Evolutionary conservation across 2,329 filamentous ascomycete species (phyloP).

Genomic region (Claviceps fusiformis): DNA sequence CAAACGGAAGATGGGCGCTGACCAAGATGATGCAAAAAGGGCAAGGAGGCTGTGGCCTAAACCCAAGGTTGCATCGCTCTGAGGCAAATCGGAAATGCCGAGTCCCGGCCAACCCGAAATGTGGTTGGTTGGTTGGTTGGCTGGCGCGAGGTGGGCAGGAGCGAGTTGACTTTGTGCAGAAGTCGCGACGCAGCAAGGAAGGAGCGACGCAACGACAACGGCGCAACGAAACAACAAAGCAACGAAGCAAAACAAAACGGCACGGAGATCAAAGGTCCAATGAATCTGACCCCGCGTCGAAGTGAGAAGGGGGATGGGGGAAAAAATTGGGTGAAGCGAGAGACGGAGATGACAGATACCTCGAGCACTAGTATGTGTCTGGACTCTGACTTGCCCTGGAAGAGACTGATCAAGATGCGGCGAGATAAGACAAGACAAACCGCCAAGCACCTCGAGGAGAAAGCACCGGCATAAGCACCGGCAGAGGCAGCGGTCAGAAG

Average conservation of each 20-base stretch:
- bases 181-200: neutral
- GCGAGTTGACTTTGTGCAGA: neutral
- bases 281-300: too few species aligned
- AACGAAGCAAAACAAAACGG: too few species aligned
- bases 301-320: too few species aligned
- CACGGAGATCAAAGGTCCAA: neutral
- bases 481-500: neutral
- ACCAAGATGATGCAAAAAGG: neutral
- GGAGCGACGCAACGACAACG: neutral
- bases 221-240: neutral
- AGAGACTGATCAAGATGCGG: neutral
- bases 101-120: constrained; percentile 3
- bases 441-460: neutral
- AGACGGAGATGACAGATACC: too few species aligned
- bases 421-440: neutral
- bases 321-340: too few species aligned
- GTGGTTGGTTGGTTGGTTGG: constrained; percentile 2
- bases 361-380: too few species aligned
- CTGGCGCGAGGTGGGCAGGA: neutral
- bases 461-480: too few species aligned
- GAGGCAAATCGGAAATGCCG: constrained; percentile 6
- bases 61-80: neutral
- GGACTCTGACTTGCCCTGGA: too few species aligned
- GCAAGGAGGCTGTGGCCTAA: neutral
- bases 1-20: neutral